Evolutionary conservation across 2,329 filamentous ascomycete genomes (phyloP).

Genomic region (Hypoxylon sp.): DNA sequence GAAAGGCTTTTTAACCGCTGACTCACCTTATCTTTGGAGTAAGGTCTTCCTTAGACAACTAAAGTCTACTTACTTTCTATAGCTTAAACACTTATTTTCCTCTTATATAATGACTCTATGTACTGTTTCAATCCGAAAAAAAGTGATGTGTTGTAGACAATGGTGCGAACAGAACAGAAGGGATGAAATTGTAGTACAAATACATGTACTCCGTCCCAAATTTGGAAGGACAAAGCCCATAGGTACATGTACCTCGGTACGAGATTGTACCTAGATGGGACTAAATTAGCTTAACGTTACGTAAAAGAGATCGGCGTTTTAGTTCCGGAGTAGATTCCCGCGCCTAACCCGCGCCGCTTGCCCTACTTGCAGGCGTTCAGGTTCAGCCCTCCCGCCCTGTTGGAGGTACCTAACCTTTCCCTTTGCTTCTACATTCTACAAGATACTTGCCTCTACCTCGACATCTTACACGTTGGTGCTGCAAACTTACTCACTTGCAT

Average conservation of each 20-base stretch:
- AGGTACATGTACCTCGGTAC: too few relatives aligned
- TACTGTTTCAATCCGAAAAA: background rate
- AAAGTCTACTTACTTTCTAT: background rate
- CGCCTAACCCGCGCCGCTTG: conserved; percentile 13
- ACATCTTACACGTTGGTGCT: conserved; percentile 1
- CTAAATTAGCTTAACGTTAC: conserved; percentile 9
- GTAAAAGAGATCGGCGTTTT: conserved; percentile 21
- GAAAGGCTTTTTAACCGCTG: background rate
- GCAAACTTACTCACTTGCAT: background rate
- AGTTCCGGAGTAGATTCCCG: conserved; percentile 25
- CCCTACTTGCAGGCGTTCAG: conserved; percentile 24
- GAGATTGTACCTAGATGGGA: background rate
- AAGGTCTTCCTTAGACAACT: background rate
- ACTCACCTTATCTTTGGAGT: background rate
- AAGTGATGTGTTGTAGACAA: background rate
- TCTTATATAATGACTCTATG: background rate
- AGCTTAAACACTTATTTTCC: background rate
- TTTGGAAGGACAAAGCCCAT: too few relatives aligned
- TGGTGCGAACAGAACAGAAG: background rate
- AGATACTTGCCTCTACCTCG: background rate
- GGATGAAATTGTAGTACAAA: background rate
- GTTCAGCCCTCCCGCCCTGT: conserved; percentile 33
- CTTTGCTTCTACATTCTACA: conserved; percentile 14
- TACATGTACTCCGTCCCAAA: background rate
- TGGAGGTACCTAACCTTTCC: conserved; percentile 22